These are phyloP conservation scores for Lipomyces yamanashiensis DNA, from an alignment of 805 yeast species.

Conservation along the genomic window DNA sequence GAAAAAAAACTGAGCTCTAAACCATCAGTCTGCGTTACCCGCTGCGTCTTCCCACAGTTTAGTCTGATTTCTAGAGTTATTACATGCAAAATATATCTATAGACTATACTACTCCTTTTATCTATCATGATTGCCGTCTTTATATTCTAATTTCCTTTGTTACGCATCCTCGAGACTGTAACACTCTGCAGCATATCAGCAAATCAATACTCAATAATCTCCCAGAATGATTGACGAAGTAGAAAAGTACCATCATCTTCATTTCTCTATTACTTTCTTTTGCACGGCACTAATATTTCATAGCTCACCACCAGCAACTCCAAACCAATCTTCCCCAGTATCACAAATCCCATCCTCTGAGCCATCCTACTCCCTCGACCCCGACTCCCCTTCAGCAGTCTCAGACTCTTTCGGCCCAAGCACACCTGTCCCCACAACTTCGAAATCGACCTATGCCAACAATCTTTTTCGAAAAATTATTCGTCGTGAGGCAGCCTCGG, in stretches of 20 bases:
- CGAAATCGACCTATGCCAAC: neutral
- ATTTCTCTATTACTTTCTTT: neutral
- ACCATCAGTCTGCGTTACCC: no score
- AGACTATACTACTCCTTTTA: no score
- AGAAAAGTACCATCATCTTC: slow-evolving; percentile 13
- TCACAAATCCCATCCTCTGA: neutral
- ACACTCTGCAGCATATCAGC: no score
- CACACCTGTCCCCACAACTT: neutral
- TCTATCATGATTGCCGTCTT: no score
- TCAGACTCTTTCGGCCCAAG: neutral
- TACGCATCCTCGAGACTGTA: no score
- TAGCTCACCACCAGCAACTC: slow-evolving; percentile 13
- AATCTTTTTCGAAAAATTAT: slow-evolving; percentile 9
- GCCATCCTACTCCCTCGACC: neutral
- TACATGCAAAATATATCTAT: no score
- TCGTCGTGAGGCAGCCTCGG: neutral
- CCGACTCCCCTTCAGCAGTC: neutral
- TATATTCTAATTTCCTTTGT: no score
- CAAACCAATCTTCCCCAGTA: neutral
- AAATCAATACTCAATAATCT: neutral
- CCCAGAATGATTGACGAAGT: slow-evolving; percentile 25
- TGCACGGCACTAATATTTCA: neutral
- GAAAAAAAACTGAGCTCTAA: no score
- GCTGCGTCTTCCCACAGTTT: no score
- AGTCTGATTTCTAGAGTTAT: no score